Base-by-base conservation (phyloP, 2,329 filamentous ascomycete genomes). In the Podosphaera aphanis region DNA sequence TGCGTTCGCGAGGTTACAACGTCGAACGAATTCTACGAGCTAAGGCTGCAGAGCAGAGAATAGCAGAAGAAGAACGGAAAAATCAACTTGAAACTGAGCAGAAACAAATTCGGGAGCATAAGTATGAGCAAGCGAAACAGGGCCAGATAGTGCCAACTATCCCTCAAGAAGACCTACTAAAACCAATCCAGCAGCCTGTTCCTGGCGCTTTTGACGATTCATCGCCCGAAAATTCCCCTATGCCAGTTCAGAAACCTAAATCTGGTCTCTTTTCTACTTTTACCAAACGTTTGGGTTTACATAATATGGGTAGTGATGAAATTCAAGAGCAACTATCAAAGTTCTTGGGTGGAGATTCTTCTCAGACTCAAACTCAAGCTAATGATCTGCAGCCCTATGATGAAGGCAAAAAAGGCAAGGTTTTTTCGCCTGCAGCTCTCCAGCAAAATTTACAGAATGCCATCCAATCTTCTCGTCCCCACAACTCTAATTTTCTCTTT, bases 1-100 rank as follows among this genome's bases (percentile, higher is more conserved):
- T 98, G 36, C 78, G 83, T 55, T 76, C 77, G 49, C 83, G 90
- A 51, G 90, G 90, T 1, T 95, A 94, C 66, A 95, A 98, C 53
- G 90, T 98, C 35, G 84, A 94, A 57, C 79, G 90, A 43, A 95
- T 98, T 50, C 68, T 98, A 19, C 75, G 83, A 33, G 79, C 79
- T 46, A 92, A 92, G 63, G 84, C 81, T 18, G 82, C 83, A 2
- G 85, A 95, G 60, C 83, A 83, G 5, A 74, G 83, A 45, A 77
- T 95, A 51, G 85, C 84, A 0, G 86, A 94, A 57, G 80, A 82
- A 55, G 77, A 84, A 59, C 73, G 82, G 43, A 77, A 79, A 56
- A 78, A 78, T 56, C 76, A 81, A 31, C 61, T 85, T 5, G 79
- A 82, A 50, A 73, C 74, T 42, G 83, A 93, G 56, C 73, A 79